Base-by-base conservation (phyloP, 352 stramenopile species). In the Phytophthora cryptogea region DNA sequence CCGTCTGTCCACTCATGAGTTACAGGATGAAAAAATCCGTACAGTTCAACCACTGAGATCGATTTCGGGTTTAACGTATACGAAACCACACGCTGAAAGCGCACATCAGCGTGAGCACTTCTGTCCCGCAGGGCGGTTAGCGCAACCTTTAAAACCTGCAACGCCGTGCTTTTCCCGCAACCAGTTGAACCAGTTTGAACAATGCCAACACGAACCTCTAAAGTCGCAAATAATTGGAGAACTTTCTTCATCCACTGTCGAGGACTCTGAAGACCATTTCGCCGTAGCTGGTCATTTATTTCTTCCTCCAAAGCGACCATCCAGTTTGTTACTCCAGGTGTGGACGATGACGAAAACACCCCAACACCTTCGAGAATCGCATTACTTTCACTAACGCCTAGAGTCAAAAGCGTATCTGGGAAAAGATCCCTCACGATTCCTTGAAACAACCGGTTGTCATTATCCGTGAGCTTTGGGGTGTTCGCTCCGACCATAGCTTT, bases 401-500 rank as follows among this genome's bases (percentile, higher is more conserved):
- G 36, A 5, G 55, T 41, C 23, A 54, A 58, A 30, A 76, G 49
- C 1, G 59, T 55, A 9, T 86, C 72, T 4, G 83, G 92, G 42
- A 97, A 97, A 1, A 98, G 59, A 66, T 97, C 90, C 54, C 67
- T 66, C 4, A 98, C 42, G 32, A 98, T 97, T 6, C 83, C 88
- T 20, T 80, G 74, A 62, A 98, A 98, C 5, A 98, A 59, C 8
- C 67, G 66, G 6, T 90, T 75, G 62, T 98, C 94, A 14, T 96
- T 79, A 31, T 92, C 85, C 3, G 96, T 59, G 31, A 98, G 88
- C 58, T 98, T 98, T 13, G 90, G 86, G 9, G 94, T 74, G 56
- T 98, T 98, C 3, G 83, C 89, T 32, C 97, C 89, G 20, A 94
- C 78, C 66, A 99, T 91, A 11, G 96, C 98, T 46, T 93, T 86